Percentiles rank a stretch among this genome's conserved stretches.
These are phyloP conservation scores for Lophiostoma macrostomum DNA, from an alignment of 495 filamentous ascomycete species.

Conservation along the genomic window DNA sequence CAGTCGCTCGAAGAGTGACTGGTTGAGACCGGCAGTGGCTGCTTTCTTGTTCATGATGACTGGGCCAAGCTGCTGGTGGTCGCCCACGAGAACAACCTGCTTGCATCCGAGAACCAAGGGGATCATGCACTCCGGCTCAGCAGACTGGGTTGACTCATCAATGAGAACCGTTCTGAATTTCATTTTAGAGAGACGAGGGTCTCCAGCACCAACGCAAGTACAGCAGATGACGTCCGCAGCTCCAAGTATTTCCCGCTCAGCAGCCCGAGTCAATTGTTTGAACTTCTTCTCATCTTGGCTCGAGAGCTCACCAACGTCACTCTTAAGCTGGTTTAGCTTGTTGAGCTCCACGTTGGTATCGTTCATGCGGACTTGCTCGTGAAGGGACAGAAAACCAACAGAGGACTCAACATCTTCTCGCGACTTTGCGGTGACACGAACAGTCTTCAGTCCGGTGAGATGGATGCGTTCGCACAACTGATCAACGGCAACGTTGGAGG, in stretches of 20 bases:
- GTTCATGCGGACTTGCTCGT: constrained; percentile 96
- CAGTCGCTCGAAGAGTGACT: constrained; percentile 94
- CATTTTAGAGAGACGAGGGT: constrained; percentile 90
- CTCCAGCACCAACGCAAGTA: constrained; percentile 96
- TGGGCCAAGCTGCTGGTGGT: constrained; percentile 96
- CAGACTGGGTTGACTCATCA: constrained; percentile 98
- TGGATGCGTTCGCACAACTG: constrained; percentile 98
- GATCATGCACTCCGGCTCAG: constrained; percentile 99
- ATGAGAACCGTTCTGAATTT: constrained; percentile 98
- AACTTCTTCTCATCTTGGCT: constrained; percentile 98
- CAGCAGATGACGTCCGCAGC: constrained; percentile 99
- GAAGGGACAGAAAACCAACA: constrained; percentile 89
- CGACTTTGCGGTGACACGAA: constrained; percentile 97
- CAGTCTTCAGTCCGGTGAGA: constrained; percentile 88
- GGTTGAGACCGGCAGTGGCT: constrained; percentile 94
- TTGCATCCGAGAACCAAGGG: constrained; percentile 96
- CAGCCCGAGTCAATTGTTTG: constrained; percentile 88
- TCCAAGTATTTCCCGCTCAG: constrained; percentile 91
- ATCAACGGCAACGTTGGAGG: constrained; percentile 97
- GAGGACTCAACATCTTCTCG: constrained; percentile 97
- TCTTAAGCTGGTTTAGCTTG: constrained; percentile 89
- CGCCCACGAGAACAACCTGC: constrained; percentile 95
- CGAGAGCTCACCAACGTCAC: constrained; percentile 84
- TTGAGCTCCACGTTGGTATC: constrained; percentile 90
- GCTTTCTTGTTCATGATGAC: constrained; percentile 99